Evolutionary conservation across 495 filamentous ascomycete species (phyloP).

Genomic region (Aspergillus sparsus): DNA sequence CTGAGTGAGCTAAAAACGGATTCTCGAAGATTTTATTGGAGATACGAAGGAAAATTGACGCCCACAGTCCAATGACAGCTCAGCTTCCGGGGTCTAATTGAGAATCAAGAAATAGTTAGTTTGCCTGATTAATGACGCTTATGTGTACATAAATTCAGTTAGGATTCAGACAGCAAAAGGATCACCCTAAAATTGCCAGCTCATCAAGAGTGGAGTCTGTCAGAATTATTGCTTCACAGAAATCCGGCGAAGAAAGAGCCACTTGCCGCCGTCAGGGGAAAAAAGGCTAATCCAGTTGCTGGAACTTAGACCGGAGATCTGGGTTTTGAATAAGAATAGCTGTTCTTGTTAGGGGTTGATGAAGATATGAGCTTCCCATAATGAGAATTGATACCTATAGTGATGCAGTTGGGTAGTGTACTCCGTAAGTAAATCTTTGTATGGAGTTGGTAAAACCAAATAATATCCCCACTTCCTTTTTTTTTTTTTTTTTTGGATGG

Average conservation of each 20-base stretch:
- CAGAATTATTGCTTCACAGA: not conserved
- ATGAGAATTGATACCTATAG: not conserved
- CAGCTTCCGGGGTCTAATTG: constrained; percentile 14
- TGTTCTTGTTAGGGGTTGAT: not conserved
- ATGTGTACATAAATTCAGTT: constrained; percentile 7
- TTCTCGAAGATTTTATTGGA: constrained; percentile 24
- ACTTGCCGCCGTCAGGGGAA: not conserved
- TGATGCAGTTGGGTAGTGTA: no score
- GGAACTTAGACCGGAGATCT: not conserved
- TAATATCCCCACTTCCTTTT: no score
- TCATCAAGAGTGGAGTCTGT: constrained; percentile 23
- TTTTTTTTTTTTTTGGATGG: no score
- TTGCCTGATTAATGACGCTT: not conserved
- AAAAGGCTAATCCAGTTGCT: not conserved
- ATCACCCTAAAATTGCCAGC: constrained; percentile 22
- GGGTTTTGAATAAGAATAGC: not conserved
- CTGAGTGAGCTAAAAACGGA: constrained; percentile 20
- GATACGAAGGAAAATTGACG: constrained; percentile 12
- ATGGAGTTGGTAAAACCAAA: no score
- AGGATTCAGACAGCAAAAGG: constrained; percentile 2
- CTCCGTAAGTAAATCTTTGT: no score
- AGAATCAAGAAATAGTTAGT: constrained; percentile 6
- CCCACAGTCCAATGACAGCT: constrained; percentile 22
- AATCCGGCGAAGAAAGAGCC: not conserved
- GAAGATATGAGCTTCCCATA: not conserved